phyloP scores from a whole-genome alignment of 1,139 yeast species.

The Eremothecium cymbalariae region DNA sequence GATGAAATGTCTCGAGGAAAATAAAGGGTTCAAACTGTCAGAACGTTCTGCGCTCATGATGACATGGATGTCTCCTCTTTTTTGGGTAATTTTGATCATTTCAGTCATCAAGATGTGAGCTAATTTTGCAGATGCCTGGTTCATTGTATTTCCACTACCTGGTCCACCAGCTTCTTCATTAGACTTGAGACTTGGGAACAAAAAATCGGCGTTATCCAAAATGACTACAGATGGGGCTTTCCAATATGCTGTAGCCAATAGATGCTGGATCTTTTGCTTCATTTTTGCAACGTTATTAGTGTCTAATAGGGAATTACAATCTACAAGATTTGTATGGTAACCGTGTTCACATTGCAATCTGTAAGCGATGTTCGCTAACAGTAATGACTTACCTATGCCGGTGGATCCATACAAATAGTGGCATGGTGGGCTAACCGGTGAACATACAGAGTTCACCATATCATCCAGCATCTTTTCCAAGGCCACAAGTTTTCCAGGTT shows the following conservation, averaged over 20 bases:
- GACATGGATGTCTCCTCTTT: constrained; percentile 32
- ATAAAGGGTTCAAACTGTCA: constrained; percentile 53
- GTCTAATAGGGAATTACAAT: constrained; percentile 39
- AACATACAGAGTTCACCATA: constrained; percentile 37
- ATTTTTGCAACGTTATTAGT: constrained; percentile 37
- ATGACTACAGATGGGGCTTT: constrained; percentile 67
- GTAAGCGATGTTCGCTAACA: constrained; percentile 39
- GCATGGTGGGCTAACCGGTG: constrained; percentile 33
- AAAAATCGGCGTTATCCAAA: constrained; percentile 72
- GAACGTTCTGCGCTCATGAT: constrained; percentile 48
- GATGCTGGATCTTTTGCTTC: constrained; percentile 41
- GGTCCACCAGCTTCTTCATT: constrained; percentile 16
- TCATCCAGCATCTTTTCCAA: constrained; percentile 41
- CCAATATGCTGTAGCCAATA: constrained; percentile 65
- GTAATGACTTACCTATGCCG: constrained; percentile 72
- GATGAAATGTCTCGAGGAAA: constrained; percentile 63
- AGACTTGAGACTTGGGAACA: constrained; percentile 39
- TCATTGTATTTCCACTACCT: constrained; percentile 33
- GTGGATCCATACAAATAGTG: constrained; percentile 60
- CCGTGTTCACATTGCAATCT: constrained; percentile 37
- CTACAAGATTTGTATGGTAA: constrained; percentile 39
- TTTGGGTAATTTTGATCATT: constrained; percentile 34
- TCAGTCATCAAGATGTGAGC: constrained; percentile 33
- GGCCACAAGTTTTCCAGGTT: constrained; percentile 42
- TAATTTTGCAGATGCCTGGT: constrained; percentile 28